Base-by-base conservation (phyloP, 2,329 filamentous ascomycete genomes). In the Ophiostoma himal-ulmi region DNA sequence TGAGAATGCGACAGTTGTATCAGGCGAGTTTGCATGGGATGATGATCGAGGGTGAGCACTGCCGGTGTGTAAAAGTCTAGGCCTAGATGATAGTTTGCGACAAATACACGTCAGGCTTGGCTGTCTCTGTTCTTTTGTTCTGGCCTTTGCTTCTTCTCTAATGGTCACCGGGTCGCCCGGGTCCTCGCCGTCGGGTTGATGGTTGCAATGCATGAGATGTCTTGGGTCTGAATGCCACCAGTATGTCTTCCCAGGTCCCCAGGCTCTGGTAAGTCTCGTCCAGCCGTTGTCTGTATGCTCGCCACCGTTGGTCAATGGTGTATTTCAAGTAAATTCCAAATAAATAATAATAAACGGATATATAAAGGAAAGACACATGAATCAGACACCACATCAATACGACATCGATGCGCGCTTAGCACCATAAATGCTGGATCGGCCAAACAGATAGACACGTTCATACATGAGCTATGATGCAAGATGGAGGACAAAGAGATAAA, bases 171-270 rank as follows among this genome's bases (percentile, higher is more conserved):
- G 2, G 11, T 44, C 1, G 39, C 39, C 39, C 39, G 14, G 39
- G 30, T 30, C 30, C 30, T 44, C 39, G 39, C 39, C 39, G 39
- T 44, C 11, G 8, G 44, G 44, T 14, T 11, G 0, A 54, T 54
- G 48, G 48, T 54, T 54, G 8, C 48, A 54, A 54, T 54, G 48
- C 48, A 54, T 54, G 48, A 48, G 17, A 48, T 54, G 48, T 54
- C 20, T 44, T 44, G 41, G 13, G 13, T 44, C 41, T 44, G 13
- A 14, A 14, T 17, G 41, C 17, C 41, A 30, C 30, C 30, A 30
- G 30, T 30, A 30, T 30, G 30, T 30, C 30, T 30, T 30, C 30
- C 30, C 30, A 30, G 30, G 30, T 3, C 4, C 30, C 30, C 30
- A 30, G 30, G 30, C 30, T 48, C 44, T 48, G 14, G 14, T 48